Conservation (phyloP, 2,329 filamentous ascomycete genomes). For the Alternaria triticimaculans region DNA sequence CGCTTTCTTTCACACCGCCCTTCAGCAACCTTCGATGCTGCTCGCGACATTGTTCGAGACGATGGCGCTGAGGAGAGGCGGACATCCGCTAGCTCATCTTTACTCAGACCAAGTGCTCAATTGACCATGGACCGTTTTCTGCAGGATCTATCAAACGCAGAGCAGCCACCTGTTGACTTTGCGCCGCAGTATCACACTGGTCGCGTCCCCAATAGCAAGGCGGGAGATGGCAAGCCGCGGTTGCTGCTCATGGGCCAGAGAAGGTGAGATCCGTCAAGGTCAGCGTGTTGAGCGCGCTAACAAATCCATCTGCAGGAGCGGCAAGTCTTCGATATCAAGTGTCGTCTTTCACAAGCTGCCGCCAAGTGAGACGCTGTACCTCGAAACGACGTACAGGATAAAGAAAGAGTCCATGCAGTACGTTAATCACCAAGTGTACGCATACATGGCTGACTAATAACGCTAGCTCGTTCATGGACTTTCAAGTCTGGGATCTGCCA, state of each 20-base stretch:
- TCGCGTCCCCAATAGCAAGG: conserved; percentile 56
- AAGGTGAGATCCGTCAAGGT: conserved; percentile 64
- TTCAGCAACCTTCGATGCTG: conserved; percentile 25
- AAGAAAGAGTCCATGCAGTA: conserved; percentile 96
- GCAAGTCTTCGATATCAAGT: conserved; percentile 97
- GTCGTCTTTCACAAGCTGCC: conserved; percentile 99
- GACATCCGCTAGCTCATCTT: conserved; percentile 34
- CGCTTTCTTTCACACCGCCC: conserved; percentile 27
- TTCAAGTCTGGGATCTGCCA: conserved; percentile 97
- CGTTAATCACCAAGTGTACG: conserved; percentile 46
- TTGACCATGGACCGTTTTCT: conserved; percentile 53
- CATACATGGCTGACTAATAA: conserved; percentile 6
- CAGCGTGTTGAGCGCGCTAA: conserved; percentile 14
- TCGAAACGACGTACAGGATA: conserved; percentile 92
- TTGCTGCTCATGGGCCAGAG: conserved; percentile 94
- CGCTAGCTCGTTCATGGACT: conserved; percentile 94
- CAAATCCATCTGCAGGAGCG: conserved; percentile 69
- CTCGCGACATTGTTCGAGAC: conserved; percentile 20
- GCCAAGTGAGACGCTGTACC: conserved; percentile 91
- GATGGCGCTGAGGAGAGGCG: conserved; percentile 18
- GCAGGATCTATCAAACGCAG: conserved; percentile 52
- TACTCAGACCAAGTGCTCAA: conserved; percentile 48
- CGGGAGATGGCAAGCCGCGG: conserved; percentile 74
- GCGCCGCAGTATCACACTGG: conserved; percentile 52
- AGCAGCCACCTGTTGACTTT: conserved; percentile 47